Percentiles rank a stretch among this genome's conserved stretches.
phyloP scores from a whole-genome alignment of 1,284 basidiomycete genomes.

The Ceratobasidium papillatum region DNA sequence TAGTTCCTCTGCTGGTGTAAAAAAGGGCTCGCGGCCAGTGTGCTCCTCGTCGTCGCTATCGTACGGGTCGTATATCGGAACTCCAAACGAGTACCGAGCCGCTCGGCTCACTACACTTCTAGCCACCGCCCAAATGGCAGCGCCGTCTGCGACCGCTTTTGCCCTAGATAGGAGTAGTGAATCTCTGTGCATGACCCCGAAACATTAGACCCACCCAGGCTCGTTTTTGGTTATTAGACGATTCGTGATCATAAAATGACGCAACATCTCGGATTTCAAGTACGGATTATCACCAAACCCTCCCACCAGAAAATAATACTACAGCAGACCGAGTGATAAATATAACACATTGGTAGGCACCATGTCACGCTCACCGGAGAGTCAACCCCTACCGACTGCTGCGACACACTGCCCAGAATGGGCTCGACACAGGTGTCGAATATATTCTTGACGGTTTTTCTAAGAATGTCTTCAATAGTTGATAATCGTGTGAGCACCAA shows the following conservation, averaged over 20 bases:
- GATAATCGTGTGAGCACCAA: too few species aligned
- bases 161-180: too few species aligned
- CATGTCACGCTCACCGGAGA: background rate
- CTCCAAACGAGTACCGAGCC: slow-evolving; percentile 1
- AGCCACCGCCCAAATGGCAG: background rate
- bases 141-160: slow-evolving; percentile 6
- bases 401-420: slow-evolving; percentile 1
- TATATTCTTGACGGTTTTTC: background rate
- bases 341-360: background rate
- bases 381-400: background rate
- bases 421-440: slow-evolving; percentile 8
- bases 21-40: background rate
- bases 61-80: background rate
- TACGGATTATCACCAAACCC: slow-evolving; percentile 36
- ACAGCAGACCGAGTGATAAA: background rate
- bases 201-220: background rate
- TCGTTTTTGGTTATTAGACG: background rate
- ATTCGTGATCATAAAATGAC: background rate
- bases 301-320: slow-evolving; percentile 25
- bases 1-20: background rate
- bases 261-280: background rate
- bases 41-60: background rate
- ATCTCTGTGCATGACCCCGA: too few species aligned
- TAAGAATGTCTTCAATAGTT: too few species aligned
- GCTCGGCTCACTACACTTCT: background rate